Evolutionary conservation across 305 asterid genomes (phyloP).

Genomic region (Fraxinus albicans): DNA sequence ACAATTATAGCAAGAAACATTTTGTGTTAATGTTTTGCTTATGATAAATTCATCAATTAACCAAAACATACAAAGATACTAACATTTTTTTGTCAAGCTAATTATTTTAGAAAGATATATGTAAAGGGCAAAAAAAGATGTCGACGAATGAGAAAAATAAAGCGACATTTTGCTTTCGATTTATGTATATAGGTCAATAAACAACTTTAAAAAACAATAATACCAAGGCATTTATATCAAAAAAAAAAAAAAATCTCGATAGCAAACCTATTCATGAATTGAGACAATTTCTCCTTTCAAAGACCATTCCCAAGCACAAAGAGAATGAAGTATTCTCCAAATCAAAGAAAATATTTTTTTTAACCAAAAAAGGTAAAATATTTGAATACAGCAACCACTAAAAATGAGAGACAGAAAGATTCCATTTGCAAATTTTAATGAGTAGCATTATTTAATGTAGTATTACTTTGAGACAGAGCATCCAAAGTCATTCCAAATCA

Average conservation of each 20-base stretch:
- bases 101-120: slow-evolving; percentile 25
- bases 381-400: background rate
- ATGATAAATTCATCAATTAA: slow-evolving; percentile 26
- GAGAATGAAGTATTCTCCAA: background rate
- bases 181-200: background rate
- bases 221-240: background rate
- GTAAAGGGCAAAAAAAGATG: background rate
- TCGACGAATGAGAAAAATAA: background rate
- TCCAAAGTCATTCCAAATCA: slow-evolving; percentile 22
- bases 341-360: background rate
- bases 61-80: slow-evolving; percentile 14
- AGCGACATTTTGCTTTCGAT: background rate
- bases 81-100: slow-evolving; percentile 16
- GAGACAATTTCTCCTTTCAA: background rate
- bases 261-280: background rate
- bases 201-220: background rate
- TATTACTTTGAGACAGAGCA: slow-evolving; percentile 13
- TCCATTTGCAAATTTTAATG: slow-evolving; percentile 1
- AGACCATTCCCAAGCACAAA: background rate
- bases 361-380: background rate
- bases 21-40: slow-evolving; percentile 26
- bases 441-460: background rate
- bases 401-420: background rate
- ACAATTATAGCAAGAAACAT: slow-evolving; percentile 27
- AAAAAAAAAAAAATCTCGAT: background rate